phyloP scores from a whole-genome alignment of 129 eudicot genomes.

The Pseudognaphalium luteoalbum region DNA sequence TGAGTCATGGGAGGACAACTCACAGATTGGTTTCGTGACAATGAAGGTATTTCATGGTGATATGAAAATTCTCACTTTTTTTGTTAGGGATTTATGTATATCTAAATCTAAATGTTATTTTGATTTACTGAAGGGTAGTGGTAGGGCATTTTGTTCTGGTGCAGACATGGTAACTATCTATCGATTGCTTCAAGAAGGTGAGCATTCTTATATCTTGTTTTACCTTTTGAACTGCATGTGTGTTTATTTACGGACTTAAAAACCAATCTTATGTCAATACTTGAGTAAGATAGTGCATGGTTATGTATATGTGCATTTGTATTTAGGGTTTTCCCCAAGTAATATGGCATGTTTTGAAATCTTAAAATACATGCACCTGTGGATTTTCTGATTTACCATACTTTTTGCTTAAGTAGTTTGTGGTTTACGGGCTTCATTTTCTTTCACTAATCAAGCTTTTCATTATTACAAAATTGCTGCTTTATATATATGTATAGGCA shows the following conservation, averaged over 20 bases:
- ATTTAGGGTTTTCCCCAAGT: not conserved
- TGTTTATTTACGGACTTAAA: not conserved
- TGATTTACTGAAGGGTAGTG: constrained; percentile 63
- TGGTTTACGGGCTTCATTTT: not conserved
- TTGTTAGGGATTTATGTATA: not conserved
- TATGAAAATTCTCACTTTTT: not conserved
- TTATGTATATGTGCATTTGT: not conserved
- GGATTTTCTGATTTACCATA: not conserved
- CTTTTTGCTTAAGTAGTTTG: not conserved
- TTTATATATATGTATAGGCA: constrained; percentile 53
- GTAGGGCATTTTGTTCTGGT: constrained; percentile 89
- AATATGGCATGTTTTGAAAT: not conserved
- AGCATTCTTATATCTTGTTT: constrained; percentile 20
- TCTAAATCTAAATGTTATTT: constrained; percentile 19
- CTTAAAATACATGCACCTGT: not conserved
- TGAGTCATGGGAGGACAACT: constrained; percentile 93
- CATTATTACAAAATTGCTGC: constrained; percentile 14
- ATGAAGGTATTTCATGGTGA: constrained; percentile 65
- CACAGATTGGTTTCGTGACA: constrained; percentile 79
- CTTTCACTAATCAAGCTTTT: constrained; percentile 8
- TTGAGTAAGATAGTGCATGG: not conserved
- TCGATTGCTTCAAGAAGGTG: constrained; percentile 72
- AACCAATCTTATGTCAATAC: constrained; percentile 1
- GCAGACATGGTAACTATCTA: constrained; percentile 70
- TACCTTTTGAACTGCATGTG: not conserved